Percentiles rank a stretch among this genome's conserved stretches.
These are phyloP conservation scores for Penicillium digitatum DNA, from an alignment of 2,329 filamentous ascomycete genomes.

Conservation along the genomic window DNA sequence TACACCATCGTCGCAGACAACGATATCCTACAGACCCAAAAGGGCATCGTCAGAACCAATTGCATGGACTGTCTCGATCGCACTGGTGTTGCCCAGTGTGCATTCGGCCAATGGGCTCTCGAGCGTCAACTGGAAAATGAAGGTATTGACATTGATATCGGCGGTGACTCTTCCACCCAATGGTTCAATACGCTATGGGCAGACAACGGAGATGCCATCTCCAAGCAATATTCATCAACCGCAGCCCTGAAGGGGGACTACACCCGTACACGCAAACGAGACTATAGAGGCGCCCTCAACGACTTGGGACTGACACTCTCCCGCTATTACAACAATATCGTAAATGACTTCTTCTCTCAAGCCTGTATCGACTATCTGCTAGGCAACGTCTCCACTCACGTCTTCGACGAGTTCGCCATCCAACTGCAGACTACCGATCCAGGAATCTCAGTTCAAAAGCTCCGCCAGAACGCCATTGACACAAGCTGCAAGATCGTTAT, in stretches of 20 bases:
- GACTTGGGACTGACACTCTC: conserved; percentile 87
- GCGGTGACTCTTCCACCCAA: conserved; percentile 71
- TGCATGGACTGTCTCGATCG: conserved; percentile 98
- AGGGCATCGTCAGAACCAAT: conserved; percentile 83
- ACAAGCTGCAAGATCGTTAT: conserved; percentile 83
- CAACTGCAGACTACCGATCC: conserved; percentile 93
- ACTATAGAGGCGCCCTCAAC: conserved; percentile 85
- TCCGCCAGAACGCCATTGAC: conserved; percentile 86
- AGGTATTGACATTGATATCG: conserved; percentile 69
- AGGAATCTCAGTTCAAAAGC: conserved; percentile 76
- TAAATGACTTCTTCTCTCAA: conserved; percentile 96
- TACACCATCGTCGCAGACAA: conserved; percentile 61
- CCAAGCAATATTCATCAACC: conserved; percentile 91
- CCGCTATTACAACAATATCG: conserved; percentile 73
- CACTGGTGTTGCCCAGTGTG: conserved; percentile 93
- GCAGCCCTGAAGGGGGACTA: conserved; percentile 96
- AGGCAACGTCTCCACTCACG: conserved; percentile 75
- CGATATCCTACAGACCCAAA: conserved; percentile 52
- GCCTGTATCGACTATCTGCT: conserved; percentile 91
- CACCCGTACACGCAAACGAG: conserved; percentile 82
- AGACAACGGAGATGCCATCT: conserved; percentile 94
- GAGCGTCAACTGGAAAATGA: conserved; percentile 73
- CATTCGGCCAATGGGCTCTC: conserved; percentile 76
- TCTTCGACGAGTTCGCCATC: conserved; percentile 92
- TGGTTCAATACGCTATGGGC: conserved; percentile 99